Base-by-base conservation (phyloP, 331 rosid species). In the Pyrus hybrid region DNA sequence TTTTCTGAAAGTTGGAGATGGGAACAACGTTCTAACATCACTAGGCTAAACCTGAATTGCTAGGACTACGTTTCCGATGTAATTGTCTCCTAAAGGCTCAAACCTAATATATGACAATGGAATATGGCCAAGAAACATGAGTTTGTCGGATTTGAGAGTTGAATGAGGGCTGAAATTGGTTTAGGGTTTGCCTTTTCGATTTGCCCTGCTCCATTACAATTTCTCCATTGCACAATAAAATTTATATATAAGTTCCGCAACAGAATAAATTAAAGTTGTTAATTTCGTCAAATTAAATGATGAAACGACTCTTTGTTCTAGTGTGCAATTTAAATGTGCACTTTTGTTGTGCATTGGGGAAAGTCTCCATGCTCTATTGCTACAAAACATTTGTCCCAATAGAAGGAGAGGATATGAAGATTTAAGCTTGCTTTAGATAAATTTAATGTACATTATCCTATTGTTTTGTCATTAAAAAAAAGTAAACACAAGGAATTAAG, bases 401-500 rank as follows among this genome's bases (percentile, higher is more conserved):
- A 51, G 3, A 51, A 7, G 57, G 57, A 51, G 7, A 2, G 10
- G n/a, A 51, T 6, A 20, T 51, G n/a, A 7, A 51, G 57, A 51
- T 51, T 0, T 51, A 1, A 51, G 10, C 57, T 51, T 51, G 21
- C n/a, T 51, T 17, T 18, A 51, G 4, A 51, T 51, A 51, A 17
- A 51, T 51, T 51, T 51, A 6, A 2, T 51, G 18, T 51, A 51
- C 7, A 51, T 6, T 51, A 51, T 51, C 1, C 7, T 6, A 51
- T 17, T 0, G 21, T 51, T 47, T 51, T 37, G 21, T 51, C 2
- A 6, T 17, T 51, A 51, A 51, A 51, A 51, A 51, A 16, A 49
- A 0, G 0, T 6, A 0, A 5, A 16, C 18, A 17, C 0, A 37
- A 2, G 3, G 20, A 51, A 17, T 2, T 17, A 51, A 51, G 4